Evolutionary conservation across 192 early-diverging fungal species (phyloP).

Genomic region (Chytriomyces confervae): DNA sequence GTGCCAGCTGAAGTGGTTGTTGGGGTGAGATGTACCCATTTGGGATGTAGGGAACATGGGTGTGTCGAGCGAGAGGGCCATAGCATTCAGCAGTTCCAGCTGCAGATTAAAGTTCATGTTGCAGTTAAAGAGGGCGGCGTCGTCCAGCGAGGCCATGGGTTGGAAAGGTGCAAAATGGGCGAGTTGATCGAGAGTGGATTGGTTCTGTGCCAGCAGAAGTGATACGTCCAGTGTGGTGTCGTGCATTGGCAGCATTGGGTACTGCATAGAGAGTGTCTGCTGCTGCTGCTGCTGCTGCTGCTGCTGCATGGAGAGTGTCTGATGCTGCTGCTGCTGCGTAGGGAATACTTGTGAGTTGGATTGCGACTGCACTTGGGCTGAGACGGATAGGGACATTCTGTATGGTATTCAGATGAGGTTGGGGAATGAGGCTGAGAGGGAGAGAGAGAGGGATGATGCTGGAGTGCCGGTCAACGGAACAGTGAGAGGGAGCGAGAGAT

Average conservation of each 20-base stretch:
- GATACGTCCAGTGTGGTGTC: too few species aligned
- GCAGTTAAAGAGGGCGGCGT: not conserved
- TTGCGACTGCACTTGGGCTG: not conserved
- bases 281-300: too few species aligned
- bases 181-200: not conserved
- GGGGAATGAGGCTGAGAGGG: not conserved
- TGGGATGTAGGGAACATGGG: not conserved
- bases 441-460: not conserved
- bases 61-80: not conserved
- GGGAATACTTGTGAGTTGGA: not conserved
- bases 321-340: not conserved
- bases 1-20: too few species aligned
- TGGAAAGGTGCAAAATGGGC: not conserved
- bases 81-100: not conserved
- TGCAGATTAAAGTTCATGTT: not conserved
- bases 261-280: too few species aligned
- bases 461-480: slow-evolving; percentile 2
- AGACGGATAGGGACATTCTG: not conserved
- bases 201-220: too few species aligned
- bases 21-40: too few species aligned
- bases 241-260: too few species aligned
- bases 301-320: too few species aligned
- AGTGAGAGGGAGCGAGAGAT: too few species aligned
- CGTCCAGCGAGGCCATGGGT: not conserved
- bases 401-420: not conserved